Evolutionary conservation across 768 basidiomycete genomes (phyloP).

Genomic region (Dacryopinax primogenitus): DNA sequence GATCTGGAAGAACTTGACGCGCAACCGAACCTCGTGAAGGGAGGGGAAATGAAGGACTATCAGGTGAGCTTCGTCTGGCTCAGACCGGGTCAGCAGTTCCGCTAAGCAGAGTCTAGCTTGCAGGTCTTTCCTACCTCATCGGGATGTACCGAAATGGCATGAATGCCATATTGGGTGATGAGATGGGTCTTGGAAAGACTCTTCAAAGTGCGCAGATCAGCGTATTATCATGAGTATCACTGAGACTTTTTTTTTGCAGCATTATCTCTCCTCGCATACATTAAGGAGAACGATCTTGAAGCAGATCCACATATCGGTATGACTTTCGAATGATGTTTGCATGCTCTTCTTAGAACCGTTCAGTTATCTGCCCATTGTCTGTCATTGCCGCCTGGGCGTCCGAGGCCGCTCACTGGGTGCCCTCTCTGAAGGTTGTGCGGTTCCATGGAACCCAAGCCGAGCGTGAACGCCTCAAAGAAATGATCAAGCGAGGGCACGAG

Average conservation of each 20-base stretch:
- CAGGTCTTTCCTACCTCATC: slow-evolving; percentile 52
- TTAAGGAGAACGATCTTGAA: slow-evolving; percentile 42
- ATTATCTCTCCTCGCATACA: slow-evolving; percentile 52
- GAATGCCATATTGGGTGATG: slow-evolving; percentile 62
- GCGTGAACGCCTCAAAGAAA: slow-evolving; percentile 42
- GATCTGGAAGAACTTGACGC: slow-evolving; percentile 32
- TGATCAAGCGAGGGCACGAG: slow-evolving; percentile 31
- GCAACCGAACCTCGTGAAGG: slow-evolving; percentile 41
- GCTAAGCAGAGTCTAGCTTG: slow-evolving; percentile 29
- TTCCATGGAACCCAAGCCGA: slow-evolving; percentile 48
- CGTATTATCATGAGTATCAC: neutral
- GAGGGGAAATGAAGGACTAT: slow-evolving; percentile 58
- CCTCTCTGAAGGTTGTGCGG: slow-evolving; percentile 40
- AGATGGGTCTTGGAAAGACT: slow-evolving; percentile 59
- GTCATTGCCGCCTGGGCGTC: slow-evolving; percentile 49
- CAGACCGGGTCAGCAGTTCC: slow-evolving; percentile 7
- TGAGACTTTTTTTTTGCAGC: slow-evolving; percentile 18
- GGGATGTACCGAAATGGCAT: slow-evolving; percentile 59
- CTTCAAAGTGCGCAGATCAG: slow-evolving; percentile 34
- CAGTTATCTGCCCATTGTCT: slow-evolving; percentile 57
- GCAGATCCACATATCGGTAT: slow-evolving; percentile 12
- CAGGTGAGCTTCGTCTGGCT: no score
- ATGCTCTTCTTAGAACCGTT: neutral
- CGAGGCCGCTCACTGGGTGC: slow-evolving; percentile 45
- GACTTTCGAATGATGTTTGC: slow-evolving; percentile 10